Evolutionary conservation across 352 stramenopile genomes (phyloP), one percentile per base, ranked within the genome.

Genomic region (Pythium brachiatum): DNA sequence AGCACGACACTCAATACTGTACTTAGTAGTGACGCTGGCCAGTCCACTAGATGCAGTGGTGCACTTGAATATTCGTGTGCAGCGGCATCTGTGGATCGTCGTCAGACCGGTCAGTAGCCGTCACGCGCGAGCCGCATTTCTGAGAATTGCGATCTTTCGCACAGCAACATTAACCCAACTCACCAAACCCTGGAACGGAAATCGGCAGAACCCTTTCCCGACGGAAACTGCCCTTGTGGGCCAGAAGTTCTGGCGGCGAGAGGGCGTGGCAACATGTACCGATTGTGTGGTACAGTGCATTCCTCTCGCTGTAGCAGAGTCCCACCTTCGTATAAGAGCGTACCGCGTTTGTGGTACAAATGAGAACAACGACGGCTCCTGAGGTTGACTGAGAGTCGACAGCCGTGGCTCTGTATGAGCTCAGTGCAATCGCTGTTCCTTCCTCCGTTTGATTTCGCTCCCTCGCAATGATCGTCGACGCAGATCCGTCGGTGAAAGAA

Each of bases 181-280:
- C 39, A 57, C 51, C 51, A 27, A 57, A 57, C 51, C 51, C 51
- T 57, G 31, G 51, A 57, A 57, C 20, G 51, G 51, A 57, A 56
- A 16, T 36, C 11, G 26, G 9, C 23, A 20, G 38, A 56, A 43
- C 6, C n/a, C n/a, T 0, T 53, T 53, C 25, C 25, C 25, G 18
- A 32, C 27, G 23, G 47, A 53, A 36, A 53, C 47, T 53, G 25
- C 21, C 47, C 44, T 32, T 0, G 21, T 9, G 44, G 21, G 8
- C 3, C 43, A n/a, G n/a, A n/a, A n/a, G n/a, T n/a, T n/a, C n/a
- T n/a, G n/a, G n/a, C n/a, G n/a, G n/a, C 29, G 29, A 34, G 9
- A 9, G 29, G 29, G 29, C 29, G 29, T 34, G 29, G 9, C 29
- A 16, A 15, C 1, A 11, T 15, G 39, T 47, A 47, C 39, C 39